Percentiles rank a stretch among this genome's conserved stretches.
These are phyloP conservation scores for Salix purpurea DNA, from an alignment of 345 rosid species.

Conservation along the genomic window DNA sequence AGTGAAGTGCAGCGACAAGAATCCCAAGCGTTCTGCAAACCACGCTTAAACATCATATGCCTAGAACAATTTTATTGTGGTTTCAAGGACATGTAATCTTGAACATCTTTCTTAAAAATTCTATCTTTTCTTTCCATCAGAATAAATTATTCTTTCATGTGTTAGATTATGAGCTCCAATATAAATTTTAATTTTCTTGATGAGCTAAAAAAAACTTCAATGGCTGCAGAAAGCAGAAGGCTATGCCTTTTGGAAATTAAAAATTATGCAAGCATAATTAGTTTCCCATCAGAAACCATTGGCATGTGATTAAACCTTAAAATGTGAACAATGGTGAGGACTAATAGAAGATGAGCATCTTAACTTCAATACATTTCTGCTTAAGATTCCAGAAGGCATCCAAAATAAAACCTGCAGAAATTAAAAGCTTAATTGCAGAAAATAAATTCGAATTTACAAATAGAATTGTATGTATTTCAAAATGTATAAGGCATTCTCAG, in stretches of 20 bases:
- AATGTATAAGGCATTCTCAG: not conserved
- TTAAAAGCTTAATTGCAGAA: not conserved
- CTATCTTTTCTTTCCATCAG: not conserved
- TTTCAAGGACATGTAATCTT: not conserved
- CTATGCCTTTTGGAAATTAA: not conserved
- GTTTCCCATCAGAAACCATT: too few relatives aligned
- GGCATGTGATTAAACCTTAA: too few relatives aligned
- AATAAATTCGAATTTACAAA: not conserved
- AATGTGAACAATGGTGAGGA: not conserved
- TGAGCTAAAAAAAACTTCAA: not conserved
- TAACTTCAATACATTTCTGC: not conserved
- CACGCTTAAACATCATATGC: not conserved
- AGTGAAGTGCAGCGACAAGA: constrained; percentile 46
- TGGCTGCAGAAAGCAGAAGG: not conserved
- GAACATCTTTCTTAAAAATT: not conserved
- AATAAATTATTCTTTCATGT: not conserved
- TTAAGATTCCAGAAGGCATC: not conserved
- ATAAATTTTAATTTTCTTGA: not conserved
- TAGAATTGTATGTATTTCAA: too few relatives aligned
- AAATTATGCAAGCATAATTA: not conserved
- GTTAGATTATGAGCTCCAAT: not conserved
- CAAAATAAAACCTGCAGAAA: not conserved
- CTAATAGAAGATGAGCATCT: not conserved
- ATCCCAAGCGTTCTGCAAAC: not conserved
- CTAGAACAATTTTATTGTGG: not conserved